Percentiles rank a stretch among this genome's conserved stretches.
Conservation (phyloP, 805 yeast genomes). For the Phaffomyces antillensis region DNA sequence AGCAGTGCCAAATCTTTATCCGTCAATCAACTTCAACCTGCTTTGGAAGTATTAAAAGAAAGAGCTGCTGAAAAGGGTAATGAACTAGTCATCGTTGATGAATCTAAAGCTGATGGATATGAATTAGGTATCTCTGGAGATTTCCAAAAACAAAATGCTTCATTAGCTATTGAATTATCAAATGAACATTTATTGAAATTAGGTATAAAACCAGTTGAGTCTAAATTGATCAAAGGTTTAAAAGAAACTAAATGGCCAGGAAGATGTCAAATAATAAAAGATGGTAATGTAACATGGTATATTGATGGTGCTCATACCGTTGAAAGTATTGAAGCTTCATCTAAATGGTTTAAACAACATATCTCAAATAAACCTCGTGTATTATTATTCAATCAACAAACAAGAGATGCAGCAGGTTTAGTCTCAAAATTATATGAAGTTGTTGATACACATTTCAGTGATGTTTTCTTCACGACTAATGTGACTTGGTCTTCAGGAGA, state of each 20-base stretch:
- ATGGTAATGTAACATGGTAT: constrained; percentile 57
- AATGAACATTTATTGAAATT: constrained; percentile 48
- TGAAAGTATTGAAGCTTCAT: constrained; percentile 80
- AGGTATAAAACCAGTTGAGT: constrained; percentile 30
- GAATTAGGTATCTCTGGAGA: constrained; percentile 74
- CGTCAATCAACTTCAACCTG: constrained; percentile 51
- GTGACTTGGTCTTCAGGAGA: constrained; percentile 82
- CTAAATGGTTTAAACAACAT: constrained; percentile 63
- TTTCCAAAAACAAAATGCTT: constrained; percentile 81
- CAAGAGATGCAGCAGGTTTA: constrained; percentile 71
- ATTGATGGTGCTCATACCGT: constrained; percentile 95
- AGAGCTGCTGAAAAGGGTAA: constrained; percentile 64
- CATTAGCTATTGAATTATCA: constrained; percentile 73
- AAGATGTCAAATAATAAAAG: constrained; percentile 69
- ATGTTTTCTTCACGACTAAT: constrained; percentile 83
- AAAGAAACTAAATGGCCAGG: constrained; percentile 86
- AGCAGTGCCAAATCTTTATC: constrained; percentile 56
- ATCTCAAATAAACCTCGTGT: constrained; percentile 32
- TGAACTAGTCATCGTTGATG: constrained; percentile 44
- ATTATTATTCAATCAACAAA: constrained; percentile 88
- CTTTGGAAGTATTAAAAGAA: constrained; percentile 47
- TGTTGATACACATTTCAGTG: constrained; percentile 50
- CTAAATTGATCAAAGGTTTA: constrained; percentile 42
- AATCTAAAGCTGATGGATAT: constrained; percentile 22
- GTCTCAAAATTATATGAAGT: constrained; percentile 45